phyloP scores from a whole-genome alignment of 768 basidiomycete species.

The Phallus indusiatus region DNA sequence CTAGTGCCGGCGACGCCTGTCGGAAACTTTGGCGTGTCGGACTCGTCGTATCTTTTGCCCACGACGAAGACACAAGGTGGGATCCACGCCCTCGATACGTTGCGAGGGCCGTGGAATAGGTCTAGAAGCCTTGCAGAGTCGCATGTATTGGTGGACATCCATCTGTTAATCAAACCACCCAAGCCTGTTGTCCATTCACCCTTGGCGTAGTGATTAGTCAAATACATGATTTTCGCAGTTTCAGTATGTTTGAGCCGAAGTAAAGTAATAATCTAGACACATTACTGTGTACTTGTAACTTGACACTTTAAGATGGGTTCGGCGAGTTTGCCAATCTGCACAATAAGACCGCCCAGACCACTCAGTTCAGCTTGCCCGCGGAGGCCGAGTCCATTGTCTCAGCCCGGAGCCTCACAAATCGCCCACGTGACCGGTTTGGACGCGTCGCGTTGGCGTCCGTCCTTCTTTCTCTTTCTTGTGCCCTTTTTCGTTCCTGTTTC shows the following conservation, averaged over 20 bases:
- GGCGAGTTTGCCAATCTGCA: no score
- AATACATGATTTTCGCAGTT: no score
- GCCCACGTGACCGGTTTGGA: neutral
- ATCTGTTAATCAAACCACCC: neutral
- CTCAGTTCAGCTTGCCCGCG: no score
- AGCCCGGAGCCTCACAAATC: no score
- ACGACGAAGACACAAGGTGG: neutral
- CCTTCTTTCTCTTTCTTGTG: neutral
- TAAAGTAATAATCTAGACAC: no score
- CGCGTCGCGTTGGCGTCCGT: neutral
- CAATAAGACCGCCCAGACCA: no score
- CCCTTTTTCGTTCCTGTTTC: conserved; percentile 15
- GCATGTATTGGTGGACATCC: neutral
- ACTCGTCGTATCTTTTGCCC: neutral
- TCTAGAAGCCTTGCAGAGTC: conserved; percentile 1
- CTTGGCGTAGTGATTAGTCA: neutral
- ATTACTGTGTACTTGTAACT: no score
- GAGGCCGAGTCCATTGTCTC: no score
- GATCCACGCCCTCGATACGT: neutral
- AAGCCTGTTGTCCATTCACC: neutral
- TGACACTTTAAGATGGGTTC: no score
- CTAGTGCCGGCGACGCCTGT: neutral
- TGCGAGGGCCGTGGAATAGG: conserved; percentile 4
- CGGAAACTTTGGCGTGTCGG: neutral
- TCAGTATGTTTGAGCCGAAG: no score